phyloP scores from a whole-genome alignment of 257 asterid genomes.

The Ophiorrhiza pumila region DNA sequence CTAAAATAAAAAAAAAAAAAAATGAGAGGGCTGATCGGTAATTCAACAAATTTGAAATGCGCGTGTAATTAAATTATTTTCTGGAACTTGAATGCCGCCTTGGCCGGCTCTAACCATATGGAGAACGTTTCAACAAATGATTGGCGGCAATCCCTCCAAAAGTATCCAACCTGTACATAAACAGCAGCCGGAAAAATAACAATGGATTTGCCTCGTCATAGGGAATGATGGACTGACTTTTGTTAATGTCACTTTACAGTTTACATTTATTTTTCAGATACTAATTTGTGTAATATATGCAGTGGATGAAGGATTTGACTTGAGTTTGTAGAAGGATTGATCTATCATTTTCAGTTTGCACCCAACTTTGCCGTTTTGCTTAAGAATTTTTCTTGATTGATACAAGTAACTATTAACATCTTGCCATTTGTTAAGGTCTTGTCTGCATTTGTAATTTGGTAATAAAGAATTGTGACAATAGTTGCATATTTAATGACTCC shows the following conservation, averaged over 20 bases:
- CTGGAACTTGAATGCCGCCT: background rate
- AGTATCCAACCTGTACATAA: background rate
- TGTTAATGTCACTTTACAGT: background rate
- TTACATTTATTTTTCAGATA: too few species aligned
- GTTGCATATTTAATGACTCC: background rate
- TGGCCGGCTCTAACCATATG: constrained; percentile 9
- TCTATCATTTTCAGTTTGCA: background rate
- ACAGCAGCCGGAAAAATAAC: background rate
- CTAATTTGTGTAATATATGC: too few species aligned
- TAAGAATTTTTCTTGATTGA: too few species aligned
- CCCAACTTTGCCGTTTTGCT: too few species aligned
- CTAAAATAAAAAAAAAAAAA: too few species aligned
- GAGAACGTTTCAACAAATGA: background rate
- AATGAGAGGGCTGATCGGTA: background rate
- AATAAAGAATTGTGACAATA: background rate
- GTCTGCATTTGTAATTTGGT: too few species aligned
- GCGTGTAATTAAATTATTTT: background rate
- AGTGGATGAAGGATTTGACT: background rate
- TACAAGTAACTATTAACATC: too few species aligned
- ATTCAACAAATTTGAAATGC: background rate
- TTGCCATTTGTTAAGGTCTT: constrained; percentile 2
- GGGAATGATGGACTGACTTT: background rate
- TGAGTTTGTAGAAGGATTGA: background rate
- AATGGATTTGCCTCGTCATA: background rate
- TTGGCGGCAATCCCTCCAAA: constrained; percentile 1